phyloP scores from a whole-genome alignment of 208 protist species.

The Trypanosoma rangeli region DNA sequence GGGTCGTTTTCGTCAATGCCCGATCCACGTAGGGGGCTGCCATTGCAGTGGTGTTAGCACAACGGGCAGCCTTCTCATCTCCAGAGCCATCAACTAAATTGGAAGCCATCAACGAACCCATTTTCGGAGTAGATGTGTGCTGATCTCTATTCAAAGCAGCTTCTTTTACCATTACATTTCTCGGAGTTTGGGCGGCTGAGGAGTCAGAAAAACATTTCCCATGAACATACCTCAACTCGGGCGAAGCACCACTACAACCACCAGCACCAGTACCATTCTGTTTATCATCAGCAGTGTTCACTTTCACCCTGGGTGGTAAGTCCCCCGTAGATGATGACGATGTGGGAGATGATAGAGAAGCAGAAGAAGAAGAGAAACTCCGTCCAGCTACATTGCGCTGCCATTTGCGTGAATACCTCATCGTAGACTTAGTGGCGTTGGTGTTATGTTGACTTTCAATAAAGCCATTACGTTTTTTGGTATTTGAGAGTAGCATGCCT shows the following conservation, averaged over 20 bases:
- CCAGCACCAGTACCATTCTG: not conserved
- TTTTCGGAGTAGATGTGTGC: not conserved
- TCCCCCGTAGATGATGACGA: not conserved
- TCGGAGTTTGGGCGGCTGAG: not conserved
- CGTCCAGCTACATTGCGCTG: not conserved
- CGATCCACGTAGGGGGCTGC: not conserved
- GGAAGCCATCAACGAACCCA: not conserved
- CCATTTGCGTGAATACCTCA: not conserved
- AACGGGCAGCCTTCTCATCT: not conserved
- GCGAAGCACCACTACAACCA: not conserved
- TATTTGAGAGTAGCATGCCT: not conserved
- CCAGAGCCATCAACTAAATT: not conserved
- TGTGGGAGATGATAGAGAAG: conserved; percentile 1
- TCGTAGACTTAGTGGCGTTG: not conserved
- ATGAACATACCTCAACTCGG: not conserved
- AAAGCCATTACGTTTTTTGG: not conserved
- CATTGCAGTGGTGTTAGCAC: not conserved
- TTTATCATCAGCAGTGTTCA: not conserved
- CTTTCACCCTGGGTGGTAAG: not conserved
- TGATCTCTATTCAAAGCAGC: not conserved
- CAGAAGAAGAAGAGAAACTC: conserved; percentile 14
- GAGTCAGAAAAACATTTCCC: not conserved
- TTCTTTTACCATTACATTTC: not conserved
- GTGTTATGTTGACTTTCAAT: not conserved
- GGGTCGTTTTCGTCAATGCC: not conserved